Base-by-base conservation (phyloP, 306 rosid genomes). In the Prunus mongolica region DNA sequence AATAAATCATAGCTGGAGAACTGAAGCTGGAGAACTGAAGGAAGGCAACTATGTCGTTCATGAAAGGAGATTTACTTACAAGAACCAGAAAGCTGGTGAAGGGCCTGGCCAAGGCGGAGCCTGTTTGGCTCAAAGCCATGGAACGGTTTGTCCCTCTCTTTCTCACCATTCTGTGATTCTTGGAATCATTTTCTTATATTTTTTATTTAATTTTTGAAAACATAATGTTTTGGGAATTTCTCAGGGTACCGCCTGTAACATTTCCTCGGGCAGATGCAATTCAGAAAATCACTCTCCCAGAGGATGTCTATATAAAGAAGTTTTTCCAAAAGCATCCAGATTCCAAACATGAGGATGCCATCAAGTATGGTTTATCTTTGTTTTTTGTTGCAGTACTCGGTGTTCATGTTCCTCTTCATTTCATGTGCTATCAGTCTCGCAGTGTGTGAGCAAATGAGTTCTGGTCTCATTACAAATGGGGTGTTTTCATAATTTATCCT, bases 121-220 rank as follows among this genome's bases (percentile, higher is more conserved):
- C 98, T 20, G 60, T 85, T 51, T 94, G 97, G 97, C 93, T 91
- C 84, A 94, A 94, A 86, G 98, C 96, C 83, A 91, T 91, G 98
- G 93, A 91, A 79, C 90, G 83, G 97, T 91, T 47, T 32, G 88
- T 78, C 67, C 67, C 73, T 67, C 65, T 62, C 64, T 73, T 75
- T 71, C 60, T 58, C 45, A 62, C 61, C 34, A 13, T 61, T 25
- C 34, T 61, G 34, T 61, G 15, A 61, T 61, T 61, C 65, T 28
- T 63, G 45, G 9, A 30, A 14, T 63, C 67, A 15, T 30, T 63
- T 30, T 63, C 12, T 2, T 30, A 15, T 63, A 3, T 5, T 52
- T 52, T 28, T 49, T 79, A 76, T 55, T 30, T 0, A 2, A 1
- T 22, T 8, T 12, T 38, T 41, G n/a, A 14, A 14, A 34, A 19